These are phyloP conservation scores for Candida adriatica DNA, from an alignment of 805 yeast species.

Conservation along the genomic window DNA sequence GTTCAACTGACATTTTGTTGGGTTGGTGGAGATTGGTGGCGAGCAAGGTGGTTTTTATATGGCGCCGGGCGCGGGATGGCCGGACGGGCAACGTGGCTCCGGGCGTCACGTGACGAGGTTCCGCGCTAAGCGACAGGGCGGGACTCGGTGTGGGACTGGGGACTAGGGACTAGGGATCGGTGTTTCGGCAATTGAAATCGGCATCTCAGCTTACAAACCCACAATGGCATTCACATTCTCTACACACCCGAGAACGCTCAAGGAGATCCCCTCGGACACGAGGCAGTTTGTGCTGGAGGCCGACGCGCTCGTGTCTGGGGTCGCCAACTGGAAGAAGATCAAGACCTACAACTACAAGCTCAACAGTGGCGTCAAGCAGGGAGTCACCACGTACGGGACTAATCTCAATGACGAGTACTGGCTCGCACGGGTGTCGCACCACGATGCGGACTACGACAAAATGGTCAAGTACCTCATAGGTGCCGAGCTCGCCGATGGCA, in stretches of 20 bases:
- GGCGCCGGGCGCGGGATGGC: too few relatives aligned
- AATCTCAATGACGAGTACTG: constrained; percentile 25
- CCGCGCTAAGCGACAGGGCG: too few relatives aligned
- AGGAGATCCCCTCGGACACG: constrained; percentile 13
- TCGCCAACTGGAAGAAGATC: constrained; percentile 26
- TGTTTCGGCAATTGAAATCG: too few relatives aligned
- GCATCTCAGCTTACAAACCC: too few relatives aligned
- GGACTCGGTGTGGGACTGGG: too few relatives aligned
- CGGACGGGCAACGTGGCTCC: too few relatives aligned
- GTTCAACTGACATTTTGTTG: constrained; percentile 35
- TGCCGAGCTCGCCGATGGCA: constrained; percentile 13
- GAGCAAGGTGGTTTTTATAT: too few relatives aligned
- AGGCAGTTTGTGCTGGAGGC: constrained; percentile 19
- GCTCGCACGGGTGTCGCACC: constrained; percentile 27
- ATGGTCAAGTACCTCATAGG: constrained; percentile 27
- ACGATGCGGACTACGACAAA: constrained; percentile 20
- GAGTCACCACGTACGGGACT: constrained; percentile 27
- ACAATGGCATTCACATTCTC: constrained; percentile 14
- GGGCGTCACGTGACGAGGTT: too few relatives aligned
- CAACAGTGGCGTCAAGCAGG: constrained; percentile 19
- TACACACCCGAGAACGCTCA: constrained; percentile 10
- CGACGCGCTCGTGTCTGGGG: constrained; percentile 19
- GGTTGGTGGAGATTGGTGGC: too few relatives aligned
- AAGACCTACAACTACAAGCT: constrained; percentile 25
- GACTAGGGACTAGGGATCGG: too few relatives aligned